Evolutionary conservation across 2,329 filamentous ascomycete species (phyloP), one percentile per base, ranked within the genome.

Genomic region (Hymenoscyphus infarciens): DNA sequence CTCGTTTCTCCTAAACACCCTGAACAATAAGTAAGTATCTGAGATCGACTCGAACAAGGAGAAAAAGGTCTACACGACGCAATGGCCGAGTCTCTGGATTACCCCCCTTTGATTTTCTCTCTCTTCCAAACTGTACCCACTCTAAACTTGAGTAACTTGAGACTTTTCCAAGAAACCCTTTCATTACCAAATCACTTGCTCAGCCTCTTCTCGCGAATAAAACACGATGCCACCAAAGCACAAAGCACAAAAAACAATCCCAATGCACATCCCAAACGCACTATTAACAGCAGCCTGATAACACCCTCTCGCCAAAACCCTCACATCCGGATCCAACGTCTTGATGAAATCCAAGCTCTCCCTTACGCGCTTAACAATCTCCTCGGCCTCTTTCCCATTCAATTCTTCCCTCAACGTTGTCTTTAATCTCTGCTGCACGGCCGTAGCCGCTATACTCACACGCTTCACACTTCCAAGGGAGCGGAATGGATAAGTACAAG

Each of bases 401-500:
- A 92, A 76, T 2, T 80, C 78, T 1, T 74, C 70, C 1, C 79
- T 77, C 3, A 94, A 78, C 56, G 82, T 78, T 1, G 77, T 77
- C 16, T 88, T 80, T 22, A 94, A 78, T 2, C 81, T 80, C 71
- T 89, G 85, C 72, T 94, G 91, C 55, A 92, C 82, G 7, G 91
- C 81, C 1, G 89, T 90, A 1, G 89, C 81, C 33, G 81, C 80
- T 60, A 89, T 73, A 1, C 84, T 87, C 2, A 85, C 86, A 58
- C 84, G 83, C 62, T 91, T 77, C n/a, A 87, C 88, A 61, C 92
- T 80, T 11, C 90, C 91, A 0, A 93, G 79, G 1, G 87, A 88
- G 45, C 90, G 86, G 79, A 94, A 94, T 27, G 94, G 83, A 75
- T 94, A 94, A 22, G 87, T 90, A 74, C 89, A 92, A 7, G 91